Conservation (phyloP, 208 protist genomes). For the Angomonas ambiguus region DNA sequence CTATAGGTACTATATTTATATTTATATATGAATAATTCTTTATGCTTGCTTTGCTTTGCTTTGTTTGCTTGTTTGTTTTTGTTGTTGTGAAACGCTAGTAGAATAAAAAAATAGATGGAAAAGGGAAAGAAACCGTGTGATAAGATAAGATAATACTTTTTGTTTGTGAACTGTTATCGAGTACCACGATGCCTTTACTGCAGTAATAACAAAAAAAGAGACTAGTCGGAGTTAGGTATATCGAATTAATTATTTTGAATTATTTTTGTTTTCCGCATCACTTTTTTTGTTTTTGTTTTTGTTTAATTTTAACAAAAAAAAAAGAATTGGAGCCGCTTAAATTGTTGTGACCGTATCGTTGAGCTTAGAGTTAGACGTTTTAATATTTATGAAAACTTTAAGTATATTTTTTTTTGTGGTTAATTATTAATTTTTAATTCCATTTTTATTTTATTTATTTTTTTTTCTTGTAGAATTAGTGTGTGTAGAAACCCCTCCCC, state of each 20-base stretch:
- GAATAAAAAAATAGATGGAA: neutral
- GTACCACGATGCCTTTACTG: no score
- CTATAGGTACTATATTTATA: neutral
- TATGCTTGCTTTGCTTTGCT: no score
- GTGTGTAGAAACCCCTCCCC: no score
- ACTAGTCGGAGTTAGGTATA: no score
- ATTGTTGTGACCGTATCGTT: no score
- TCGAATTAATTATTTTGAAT: neutral
- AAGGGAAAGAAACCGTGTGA: no score
- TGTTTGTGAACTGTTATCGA: neutral
- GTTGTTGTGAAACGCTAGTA: neutral
- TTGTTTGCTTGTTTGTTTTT: neutral
- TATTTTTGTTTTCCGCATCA: neutral
- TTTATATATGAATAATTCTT: slow-evolving; percentile 1
- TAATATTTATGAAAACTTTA: no score
- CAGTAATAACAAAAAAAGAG: no score
- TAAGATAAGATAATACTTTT: no score
- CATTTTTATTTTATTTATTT: slow-evolving; percentile 6
- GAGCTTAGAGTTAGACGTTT: no score
- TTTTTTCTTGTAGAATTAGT: slow-evolving; percentile 1
- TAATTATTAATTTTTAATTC: neutral
- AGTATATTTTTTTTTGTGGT: neutral
- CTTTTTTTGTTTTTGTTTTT: neutral
- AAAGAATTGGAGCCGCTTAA: no score
- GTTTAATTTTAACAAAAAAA: no score